A percentile compares a stretch with the other conserved stretches of the same genome.
Conservation (phyloP, 441 rosid genomes). For the Adansonia madagascariensis region DNA sequence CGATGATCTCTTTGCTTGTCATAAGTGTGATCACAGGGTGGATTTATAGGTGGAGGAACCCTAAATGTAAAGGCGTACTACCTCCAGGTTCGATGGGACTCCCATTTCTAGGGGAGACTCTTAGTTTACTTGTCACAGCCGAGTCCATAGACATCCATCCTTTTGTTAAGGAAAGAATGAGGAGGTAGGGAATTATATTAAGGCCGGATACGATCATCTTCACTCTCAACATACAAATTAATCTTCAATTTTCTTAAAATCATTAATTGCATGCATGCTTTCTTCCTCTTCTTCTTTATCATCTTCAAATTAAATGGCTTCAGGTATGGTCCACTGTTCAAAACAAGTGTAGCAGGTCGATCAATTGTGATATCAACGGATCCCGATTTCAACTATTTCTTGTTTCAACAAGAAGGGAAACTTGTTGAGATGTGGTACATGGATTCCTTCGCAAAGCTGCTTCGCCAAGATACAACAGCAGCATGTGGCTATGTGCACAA, state of each 20-base stretch:
- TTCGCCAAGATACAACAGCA: constrained; percentile 28
- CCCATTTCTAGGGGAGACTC: constrained; percentile 40
- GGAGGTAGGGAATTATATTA: too few species aligned
- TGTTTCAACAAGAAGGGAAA: constrained; percentile 14
- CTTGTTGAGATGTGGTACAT: constrained; percentile 8
- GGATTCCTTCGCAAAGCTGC: constrained; percentile 33
- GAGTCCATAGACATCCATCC: constrained; percentile 28
- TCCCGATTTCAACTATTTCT: constrained; percentile 10
- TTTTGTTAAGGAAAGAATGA: constrained; percentile 32
- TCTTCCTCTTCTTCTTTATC: too few species aligned
- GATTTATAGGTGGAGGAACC: constrained; percentile 35
- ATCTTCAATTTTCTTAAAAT: too few species aligned
- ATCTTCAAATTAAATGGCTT: too few species aligned
- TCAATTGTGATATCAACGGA: background rate
- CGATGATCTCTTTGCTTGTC: constrained; percentile 3
- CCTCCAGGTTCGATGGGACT: constrained; percentile 43
- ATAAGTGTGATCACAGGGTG: constrained; percentile 24
- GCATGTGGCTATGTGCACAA: constrained; percentile 27
- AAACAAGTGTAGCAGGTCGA: constrained; percentile 16
- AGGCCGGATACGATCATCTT: too few species aligned
- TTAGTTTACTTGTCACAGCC: constrained; percentile 30
- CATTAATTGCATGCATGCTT: too few species aligned
- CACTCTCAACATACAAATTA: too few species aligned
- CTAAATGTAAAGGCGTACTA: constrained; percentile 30
- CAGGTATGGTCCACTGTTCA: constrained; percentile 19